A percentile compares a stretch with the other conserved stretches of the same genome.
Evolutionary conservation across 2,329 filamentous ascomycete species (phyloP).

Genomic region (Fusarium piperis): DNA sequence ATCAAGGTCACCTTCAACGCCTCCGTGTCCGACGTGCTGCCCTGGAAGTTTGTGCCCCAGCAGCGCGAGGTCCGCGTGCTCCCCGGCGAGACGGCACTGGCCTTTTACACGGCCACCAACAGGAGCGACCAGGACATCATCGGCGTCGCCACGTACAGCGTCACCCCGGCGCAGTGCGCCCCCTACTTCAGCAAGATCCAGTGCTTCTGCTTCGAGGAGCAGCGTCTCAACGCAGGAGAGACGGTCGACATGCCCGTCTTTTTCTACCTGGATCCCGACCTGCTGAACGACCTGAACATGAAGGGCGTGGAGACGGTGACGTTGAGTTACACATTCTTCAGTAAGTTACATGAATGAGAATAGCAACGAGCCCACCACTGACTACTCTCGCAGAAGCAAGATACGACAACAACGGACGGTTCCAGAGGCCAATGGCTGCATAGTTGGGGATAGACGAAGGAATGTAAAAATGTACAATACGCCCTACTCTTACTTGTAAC

Average conservation of each 20-base stretch:
- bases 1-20: constrained; percentile 97
- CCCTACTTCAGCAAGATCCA: constrained; percentile 99
- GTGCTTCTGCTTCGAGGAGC: constrained; percentile 99
- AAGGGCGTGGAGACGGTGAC: constrained; percentile 94
- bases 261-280: constrained; percentile 97
- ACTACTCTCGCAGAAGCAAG: constrained; percentile 53
- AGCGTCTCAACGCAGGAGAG: constrained; percentile 92
- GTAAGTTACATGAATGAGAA: constrained; percentile 62
- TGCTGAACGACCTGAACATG: constrained; percentile 93
- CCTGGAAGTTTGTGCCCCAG: constrained; percentile 97
- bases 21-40: constrained; percentile 92
- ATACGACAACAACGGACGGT: constrained; percentile 58
- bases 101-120: constrained; percentile 98
- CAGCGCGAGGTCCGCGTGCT: constrained; percentile 96
- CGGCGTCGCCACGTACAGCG: constrained; percentile 96
- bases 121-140: constrained; percentile 92
- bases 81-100: constrained; percentile 94
- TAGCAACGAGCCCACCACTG: constrained; percentile 41
- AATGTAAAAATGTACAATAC: constrained; percentile 29
- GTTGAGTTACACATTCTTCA: constrained; percentile 97
- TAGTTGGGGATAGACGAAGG: constrained; percentile 32
- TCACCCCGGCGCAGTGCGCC: constrained; percentile 93
- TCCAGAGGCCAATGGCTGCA: constrained; percentile 49
- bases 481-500: constrained; percentile 31
- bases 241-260: constrained; percentile 99